Evolutionary conservation across 305 asterid species (phyloP), one percentile per base, ranked within the genome.

Genomic region (Fraxinus angustifolia): DNA sequence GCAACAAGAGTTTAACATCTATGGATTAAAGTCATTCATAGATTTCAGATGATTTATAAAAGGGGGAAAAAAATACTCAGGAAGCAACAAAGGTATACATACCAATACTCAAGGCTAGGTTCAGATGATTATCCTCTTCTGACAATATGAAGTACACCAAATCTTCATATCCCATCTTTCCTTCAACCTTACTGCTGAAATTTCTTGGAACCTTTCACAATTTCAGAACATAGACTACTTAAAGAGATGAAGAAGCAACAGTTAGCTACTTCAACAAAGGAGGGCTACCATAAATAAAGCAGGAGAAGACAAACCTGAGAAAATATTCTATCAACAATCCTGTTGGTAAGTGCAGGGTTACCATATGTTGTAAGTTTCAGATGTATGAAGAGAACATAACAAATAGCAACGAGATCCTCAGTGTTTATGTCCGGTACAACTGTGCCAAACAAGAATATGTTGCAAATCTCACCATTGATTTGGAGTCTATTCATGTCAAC

Each of bases 121-220:
- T 92, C 97, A 19, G 98, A 93, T 77, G 98, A 88, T 95, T 95
- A 88, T 93, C 97, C 88, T 92, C 98, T 91, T 94, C 98, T 19
- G 99, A 92, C 87, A 95, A 87, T 83, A 94, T 95, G 88, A 95
- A 95, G 86, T 92, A 91, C 78, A 92, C 96, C 19, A 94, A 95
- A 88, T 94, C 97, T 91, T 95, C 98, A 90, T 94, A 95, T 75
- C 96, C 99, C 99, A 95, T 94, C 92, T 94, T 95, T 80, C 97
- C 99, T 85, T 95, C 98, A 88, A 92, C 94, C 87, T 91, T 95
- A 85, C 99, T 88, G 71, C 97, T 90, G 93, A 95, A 95, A 91
- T 91, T 92, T 91, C 98, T 89, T 4, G 98, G 92, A 78, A 95
- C 95, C 99, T 93, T 80, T 76, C 79, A 83, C 83, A 88, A 74